Percentiles rank a stretch among this genome's conserved stretches.
Evolutionary conservation across 768 basidiomycete genomes (phyloP).

Genomic region (Saitozyma sp.): DNA sequence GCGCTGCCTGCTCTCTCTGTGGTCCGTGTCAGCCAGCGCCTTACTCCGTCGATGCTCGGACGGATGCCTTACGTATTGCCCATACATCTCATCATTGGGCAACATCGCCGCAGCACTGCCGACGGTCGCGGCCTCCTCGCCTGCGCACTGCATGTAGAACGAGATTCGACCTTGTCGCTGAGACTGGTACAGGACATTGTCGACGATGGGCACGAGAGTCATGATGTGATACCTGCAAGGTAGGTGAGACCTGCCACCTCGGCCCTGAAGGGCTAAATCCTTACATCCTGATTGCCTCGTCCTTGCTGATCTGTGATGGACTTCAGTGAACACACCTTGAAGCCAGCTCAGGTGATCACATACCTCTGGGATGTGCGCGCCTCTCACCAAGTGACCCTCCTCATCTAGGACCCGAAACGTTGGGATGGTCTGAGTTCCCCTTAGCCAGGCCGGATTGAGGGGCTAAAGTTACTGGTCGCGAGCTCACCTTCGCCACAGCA

Average conservation of each 20-base stretch:
- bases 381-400: conserved; percentile 69
- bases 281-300: conserved; percentile 60
- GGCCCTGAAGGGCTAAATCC: conserved; percentile 31
- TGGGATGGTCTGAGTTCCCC: conserved; percentile 60
- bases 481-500: conserved; percentile 46
- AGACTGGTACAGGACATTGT: conserved; percentile 85
- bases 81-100: conserved; percentile 83
- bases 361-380: conserved; percentile 68
- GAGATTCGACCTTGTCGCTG: conserved; percentile 76
- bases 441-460: neutral
- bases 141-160: conserved; percentile 62
- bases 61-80: conserved; percentile 71
- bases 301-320: conserved; percentile 32
- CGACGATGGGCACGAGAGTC: conserved; percentile 64
- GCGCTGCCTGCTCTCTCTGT: conserved; percentile 61
- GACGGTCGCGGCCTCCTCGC: conserved; percentile 86
- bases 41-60: neutral
- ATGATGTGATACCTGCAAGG: conserved; percentile 33
- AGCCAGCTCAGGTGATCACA: conserved; percentile 58
- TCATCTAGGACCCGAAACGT: conserved; percentile 85
- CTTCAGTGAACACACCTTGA: conserved; percentile 48
- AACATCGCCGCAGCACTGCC: conserved; percentile 85
- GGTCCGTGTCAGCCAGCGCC: neutral
- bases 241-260: neutral
- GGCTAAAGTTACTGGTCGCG: neutral